Base-by-base conservation (phyloP, 345 rosid species). In the Lepidium didymum region DNA sequence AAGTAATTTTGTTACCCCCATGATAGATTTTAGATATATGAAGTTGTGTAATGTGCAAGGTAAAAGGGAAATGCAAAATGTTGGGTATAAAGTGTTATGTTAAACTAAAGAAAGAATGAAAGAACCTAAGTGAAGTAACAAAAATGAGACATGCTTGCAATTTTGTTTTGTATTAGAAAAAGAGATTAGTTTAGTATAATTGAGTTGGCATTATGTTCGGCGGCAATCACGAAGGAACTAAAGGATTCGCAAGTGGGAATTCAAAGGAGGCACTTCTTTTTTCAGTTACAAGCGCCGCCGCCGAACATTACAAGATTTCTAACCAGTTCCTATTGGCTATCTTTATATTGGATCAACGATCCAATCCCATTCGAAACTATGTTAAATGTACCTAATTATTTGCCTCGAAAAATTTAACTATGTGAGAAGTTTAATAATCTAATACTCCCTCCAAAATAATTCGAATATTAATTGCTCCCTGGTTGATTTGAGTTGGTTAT, bases 231-330 rank as follows among this genome's bases (percentile, higher is more conserved):
- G 69, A 62, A 54, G 59, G 18, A 68, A 45, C 25, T 9, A 18
- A 37, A 67, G 64, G 70, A 44, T 58, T 58, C 36, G 50, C 78
- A 75, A 67, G 45, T 68, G 64, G 64, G 41, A 8, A 62, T 42
- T 35, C 62, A 52, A n/a, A 68, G 5, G 69, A 64, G 35, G 64
- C 71, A 3, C 62, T 43, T 75, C 33, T 46, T n/a, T 15, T 33
- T 75, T 64, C 67, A 69, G 67, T 75, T 69, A 69, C 50, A 75
- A 75, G 75, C 79, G 75, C 71, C 75, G 75, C 71, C 75, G 79
- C 62, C 56, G 37, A 27, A 64, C 36, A 64, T 55, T 64, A 69
- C 69, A 69, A 75, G 71, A 56, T 69, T 13, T 64, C 56, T 40
- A 68, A 56, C 65, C 62, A 62, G 60, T 63, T 56, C 27, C 47